These are phyloP conservation scores for Thelonectria rubi DNA, from an alignment of 2,329 filamentous ascomycete genomes.

Conservation along the genomic window DNA sequence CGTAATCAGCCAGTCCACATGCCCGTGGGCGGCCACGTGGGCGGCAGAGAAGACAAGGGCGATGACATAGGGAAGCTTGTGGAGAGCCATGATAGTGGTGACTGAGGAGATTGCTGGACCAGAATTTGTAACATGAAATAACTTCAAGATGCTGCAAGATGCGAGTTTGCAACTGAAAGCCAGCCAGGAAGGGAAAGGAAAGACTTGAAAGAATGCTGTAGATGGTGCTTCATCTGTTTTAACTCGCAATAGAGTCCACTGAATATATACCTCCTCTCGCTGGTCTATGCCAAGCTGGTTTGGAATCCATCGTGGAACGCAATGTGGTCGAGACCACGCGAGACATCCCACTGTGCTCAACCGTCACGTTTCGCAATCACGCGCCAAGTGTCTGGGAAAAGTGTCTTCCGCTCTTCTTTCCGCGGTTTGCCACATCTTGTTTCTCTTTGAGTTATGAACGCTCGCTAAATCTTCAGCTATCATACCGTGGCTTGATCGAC, in stretches of 20 bases:
- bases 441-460: not conserved
- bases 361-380: conserved; percentile 30
- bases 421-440: not conserved
- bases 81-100: conserved; percentile 12
- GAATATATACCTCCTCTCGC: not conserved
- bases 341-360: conserved; percentile 17
- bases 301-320: conserved; percentile 19
- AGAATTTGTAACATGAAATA: not conserved
- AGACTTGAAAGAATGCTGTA: not conserved
- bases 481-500: not conserved
- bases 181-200: not conserved
- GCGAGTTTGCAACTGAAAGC: not conserved
- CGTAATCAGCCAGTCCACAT: conserved; percentile 40
- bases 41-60: conserved; percentile 1
- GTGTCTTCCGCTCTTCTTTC: conserved; percentile 15
- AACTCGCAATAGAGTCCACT: not conserved
- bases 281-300: conserved; percentile 5
- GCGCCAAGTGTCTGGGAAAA: not conserved
- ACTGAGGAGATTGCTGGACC: too few species aligned
- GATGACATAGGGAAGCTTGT: conserved; percentile 5
- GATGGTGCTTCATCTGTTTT: not conserved
- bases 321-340: conserved; percentile 22
- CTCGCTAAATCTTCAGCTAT: not conserved
- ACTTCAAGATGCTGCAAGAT: not conserved
- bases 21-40: conserved; percentile 31